These are phyloP conservation scores for Cucurbitaria berberidis DNA, from an alignment of 2,329 filamentous ascomycete genomes.

Conservation along the genomic window DNA sequence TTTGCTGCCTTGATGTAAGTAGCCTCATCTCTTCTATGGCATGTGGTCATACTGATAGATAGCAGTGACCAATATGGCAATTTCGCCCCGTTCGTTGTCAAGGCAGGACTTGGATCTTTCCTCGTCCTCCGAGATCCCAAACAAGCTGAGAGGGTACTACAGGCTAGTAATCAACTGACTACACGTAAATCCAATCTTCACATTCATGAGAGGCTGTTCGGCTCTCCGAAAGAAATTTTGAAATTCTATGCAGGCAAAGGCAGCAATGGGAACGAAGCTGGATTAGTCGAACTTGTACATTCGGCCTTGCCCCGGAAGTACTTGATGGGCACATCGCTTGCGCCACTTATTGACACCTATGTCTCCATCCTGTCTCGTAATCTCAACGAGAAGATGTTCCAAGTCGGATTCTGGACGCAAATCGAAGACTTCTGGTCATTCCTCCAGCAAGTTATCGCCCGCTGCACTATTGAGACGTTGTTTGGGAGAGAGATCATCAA, in stretches of 20 bases:
- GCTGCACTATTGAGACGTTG: slow-evolving; percentile 30
- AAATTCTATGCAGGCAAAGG: slow-evolving; percentile 9
- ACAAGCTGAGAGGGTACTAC: slow-evolving; percentile 26
- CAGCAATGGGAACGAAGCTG: background rate
- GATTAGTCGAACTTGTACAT: slow-evolving; percentile 8
- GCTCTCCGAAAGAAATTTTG: slow-evolving; percentile 9
- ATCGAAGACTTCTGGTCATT: slow-evolving; percentile 43
- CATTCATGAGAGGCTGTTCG: slow-evolving; percentile 22
- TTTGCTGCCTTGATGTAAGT: slow-evolving; percentile 35
- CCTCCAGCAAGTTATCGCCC: slow-evolving; percentile 33
- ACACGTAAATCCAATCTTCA: slow-evolving; percentile 2
- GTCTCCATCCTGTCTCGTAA: slow-evolving; percentile 26
- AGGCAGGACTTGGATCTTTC: slow-evolving; percentile 24
- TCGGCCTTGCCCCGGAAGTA: slow-evolving; percentile 16
- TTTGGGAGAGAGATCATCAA: slow-evolving; percentile 35
- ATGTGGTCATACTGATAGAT: slow-evolving; percentile 5
- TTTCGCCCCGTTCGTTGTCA: slow-evolving; percentile 31
- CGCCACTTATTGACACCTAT: slow-evolving; percentile 21
- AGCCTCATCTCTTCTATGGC: background rate
- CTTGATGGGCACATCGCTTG: slow-evolving; percentile 20
- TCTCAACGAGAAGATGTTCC: slow-evolving; percentile 41
- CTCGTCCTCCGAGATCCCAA: slow-evolving; percentile 28
- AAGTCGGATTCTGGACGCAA: slow-evolving; percentile 34
- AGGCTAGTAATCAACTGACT: slow-evolving; percentile 16
- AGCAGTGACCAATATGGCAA: slow-evolving; percentile 31